Percentiles rank a stretch among this genome's conserved stretches.
phyloP scores from a whole-genome alignment of 2,329 filamentous ascomycete genomes.

The Colletotrichum sp. region DNA sequence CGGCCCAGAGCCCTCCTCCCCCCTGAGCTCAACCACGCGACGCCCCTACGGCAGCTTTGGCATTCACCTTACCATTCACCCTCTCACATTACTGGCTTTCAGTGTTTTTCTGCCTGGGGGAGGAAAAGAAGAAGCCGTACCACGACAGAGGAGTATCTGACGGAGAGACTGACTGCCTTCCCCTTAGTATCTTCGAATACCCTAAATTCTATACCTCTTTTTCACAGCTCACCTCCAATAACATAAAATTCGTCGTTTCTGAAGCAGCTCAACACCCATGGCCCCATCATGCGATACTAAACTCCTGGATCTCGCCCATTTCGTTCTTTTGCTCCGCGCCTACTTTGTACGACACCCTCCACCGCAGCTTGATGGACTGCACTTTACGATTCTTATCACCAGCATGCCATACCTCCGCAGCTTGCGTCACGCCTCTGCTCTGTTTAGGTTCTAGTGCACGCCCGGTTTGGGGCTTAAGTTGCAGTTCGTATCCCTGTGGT shows the following conservation, averaged over 20 bases:
- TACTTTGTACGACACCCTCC: conserved; percentile 82
- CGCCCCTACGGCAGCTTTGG: not conserved
- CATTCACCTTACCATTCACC: not conserved
- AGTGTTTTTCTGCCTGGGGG: not conserved
- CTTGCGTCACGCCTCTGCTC: conserved; percentile 78
- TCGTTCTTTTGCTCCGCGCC: conserved; percentile 73
- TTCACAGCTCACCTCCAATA: not conserved
- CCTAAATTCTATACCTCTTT: conserved; percentile 3
- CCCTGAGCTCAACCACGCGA: not conserved
- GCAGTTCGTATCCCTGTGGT: conserved; percentile 75
- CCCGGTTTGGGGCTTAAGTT: conserved; percentile 85
- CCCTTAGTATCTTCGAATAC: not conserved
- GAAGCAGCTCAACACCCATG: too few relatives aligned
- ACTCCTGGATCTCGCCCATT: conserved; percentile 82
- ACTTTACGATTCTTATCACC: conserved; percentile 73
- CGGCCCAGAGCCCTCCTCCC: not conserved
- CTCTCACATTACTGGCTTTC: not conserved
- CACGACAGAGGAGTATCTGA: not conserved
- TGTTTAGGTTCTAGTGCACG: conserved; percentile 77
- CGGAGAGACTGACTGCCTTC: not conserved
- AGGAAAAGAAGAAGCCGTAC: not conserved
- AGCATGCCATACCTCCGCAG: conserved; percentile 76
- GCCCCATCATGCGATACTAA: conserved; percentile 69
- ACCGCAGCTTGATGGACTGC: conserved; percentile 84
- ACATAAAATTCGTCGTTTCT: not conserved